These are phyloP conservation scores for Nicotiana noctiflora DNA, from an alignment of 257 asterid genomes.

Conservation along the genomic window DNA sequence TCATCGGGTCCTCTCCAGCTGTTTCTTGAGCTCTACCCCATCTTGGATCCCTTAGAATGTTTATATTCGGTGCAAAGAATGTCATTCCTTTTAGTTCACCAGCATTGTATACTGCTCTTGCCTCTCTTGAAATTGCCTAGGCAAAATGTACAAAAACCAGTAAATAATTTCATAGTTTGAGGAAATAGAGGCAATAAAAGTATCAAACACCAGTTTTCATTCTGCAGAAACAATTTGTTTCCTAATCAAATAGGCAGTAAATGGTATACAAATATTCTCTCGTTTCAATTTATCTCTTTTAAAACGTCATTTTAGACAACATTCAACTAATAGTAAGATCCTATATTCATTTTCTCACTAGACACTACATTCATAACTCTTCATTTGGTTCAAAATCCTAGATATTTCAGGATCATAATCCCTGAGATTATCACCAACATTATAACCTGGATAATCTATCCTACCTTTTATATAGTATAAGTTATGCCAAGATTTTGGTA, in stretches of 20 bases:
- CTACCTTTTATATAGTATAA: too few species aligned
- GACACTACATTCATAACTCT: not conserved
- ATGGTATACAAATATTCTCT: not conserved
- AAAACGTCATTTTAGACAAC: not conserved
- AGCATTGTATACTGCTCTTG: slow-evolving; percentile 32
- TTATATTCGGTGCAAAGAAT: slow-evolving; percentile 41
- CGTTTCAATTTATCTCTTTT: not conserved
- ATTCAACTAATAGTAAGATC: not conserved
- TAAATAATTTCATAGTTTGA: too few species aligned
- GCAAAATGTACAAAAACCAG: not conserved
- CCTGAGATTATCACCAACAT: too few species aligned
- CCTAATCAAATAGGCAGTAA: not conserved
- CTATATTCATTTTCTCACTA: not conserved
- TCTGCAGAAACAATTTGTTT: not conserved
- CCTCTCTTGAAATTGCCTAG: slow-evolving; percentile 33
- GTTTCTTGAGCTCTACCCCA: slow-evolving; percentile 48
- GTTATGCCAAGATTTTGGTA: too few species aligned
- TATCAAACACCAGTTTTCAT: not conserved
- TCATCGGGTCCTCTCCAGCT: slow-evolving; percentile 38
- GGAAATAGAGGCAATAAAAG: not conserved
- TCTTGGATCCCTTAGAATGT: slow-evolving; percentile 38
- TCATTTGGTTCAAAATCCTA: not conserved
- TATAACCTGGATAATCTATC: too few species aligned
- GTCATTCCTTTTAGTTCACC: slow-evolving; percentile 39
- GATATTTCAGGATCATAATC: too few species aligned